Percentiles rank a stretch among this genome's conserved stretches.
Evolutionary conservation across 352 stramenopile species (phyloP).

Genomic region (Pythium graminicola): DNA sequence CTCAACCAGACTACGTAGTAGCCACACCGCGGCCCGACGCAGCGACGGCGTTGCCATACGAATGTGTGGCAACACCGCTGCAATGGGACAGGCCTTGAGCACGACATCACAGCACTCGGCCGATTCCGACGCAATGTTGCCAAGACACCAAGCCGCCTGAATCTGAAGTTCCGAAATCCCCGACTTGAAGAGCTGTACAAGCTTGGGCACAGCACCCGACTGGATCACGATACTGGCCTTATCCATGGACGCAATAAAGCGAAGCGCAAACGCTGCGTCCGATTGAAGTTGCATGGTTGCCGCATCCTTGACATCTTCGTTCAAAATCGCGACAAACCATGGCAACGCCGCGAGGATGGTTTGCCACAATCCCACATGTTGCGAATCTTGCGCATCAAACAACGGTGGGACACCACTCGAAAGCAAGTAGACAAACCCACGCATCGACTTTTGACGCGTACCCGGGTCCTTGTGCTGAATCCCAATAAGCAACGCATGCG

Average conservation of each 20-base stretch:
- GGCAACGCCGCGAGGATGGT: constrained; percentile 78
- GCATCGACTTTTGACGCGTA: constrained; percentile 79
- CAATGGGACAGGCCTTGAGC: constrained; percentile 60
- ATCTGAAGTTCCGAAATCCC: constrained; percentile 86
- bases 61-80: constrained; percentile 69
- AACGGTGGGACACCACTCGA: constrained; percentile 79
- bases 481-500: constrained; percentile 69
- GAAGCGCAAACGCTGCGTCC: constrained; percentile 79
- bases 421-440: constrained; percentile 81
- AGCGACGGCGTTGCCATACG: constrained; percentile 75
- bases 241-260: constrained; percentile 88
- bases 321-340: constrained; percentile 73
- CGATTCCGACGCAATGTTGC: constrained; percentile 79
- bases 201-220: constrained; percentile 58
- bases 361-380: constrained; percentile 72
- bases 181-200: constrained; percentile 80
- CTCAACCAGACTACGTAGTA: constrained; percentile 79
- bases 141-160: constrained; percentile 80
- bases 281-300: constrained; percentile 73
- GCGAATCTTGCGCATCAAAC: constrained; percentile 77
- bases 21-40: constrained; percentile 71
- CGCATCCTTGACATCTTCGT: constrained; percentile 53
- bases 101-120: constrained; percentile 69
- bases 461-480: constrained; percentile 70
- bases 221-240: constrained; percentile 70